phyloP scores from a whole-genome alignment of 208 protist species.

The Trichomonas gallinae region DNA sequence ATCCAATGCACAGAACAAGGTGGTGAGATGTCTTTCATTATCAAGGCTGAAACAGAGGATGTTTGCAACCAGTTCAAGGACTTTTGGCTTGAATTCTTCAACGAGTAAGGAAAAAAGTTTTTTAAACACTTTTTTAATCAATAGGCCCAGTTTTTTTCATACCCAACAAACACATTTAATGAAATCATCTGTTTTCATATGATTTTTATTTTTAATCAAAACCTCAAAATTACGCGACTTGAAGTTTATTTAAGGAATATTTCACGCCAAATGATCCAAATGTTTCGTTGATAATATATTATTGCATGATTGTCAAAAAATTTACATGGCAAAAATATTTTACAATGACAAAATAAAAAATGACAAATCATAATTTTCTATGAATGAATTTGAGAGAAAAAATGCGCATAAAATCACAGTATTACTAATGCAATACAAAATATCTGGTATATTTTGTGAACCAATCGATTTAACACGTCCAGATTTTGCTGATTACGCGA shows the following conservation, averaged over 20 bases:
- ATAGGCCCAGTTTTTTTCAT: too few relatives aligned
- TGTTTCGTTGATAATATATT: too few relatives aligned
- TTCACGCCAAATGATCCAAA: too few relatives aligned
- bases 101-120: not conserved
- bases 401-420: not conserved
- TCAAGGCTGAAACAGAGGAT: not conserved
- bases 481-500: not conserved
- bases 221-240: too few relatives aligned
- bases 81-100: conserved; percentile 17
- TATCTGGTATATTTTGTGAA: not conserved
- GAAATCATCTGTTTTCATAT: too few relatives aligned
- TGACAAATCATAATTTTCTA: not conserved
- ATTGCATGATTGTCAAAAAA: too few relatives aligned
- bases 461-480: not conserved
- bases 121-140: too few relatives aligned
- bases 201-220: too few relatives aligned
- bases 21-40: not conserved
- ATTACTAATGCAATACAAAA: not conserved
- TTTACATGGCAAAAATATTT: too few relatives aligned
- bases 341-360: too few relatives aligned
- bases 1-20: not conserved
- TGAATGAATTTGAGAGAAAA: not conserved
- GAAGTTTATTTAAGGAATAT: too few relatives aligned
- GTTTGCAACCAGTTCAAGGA: not conserved
- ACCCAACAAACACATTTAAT: too few relatives aligned